Percentiles rank a stretch among this genome's conserved stretches.
Evolutionary conservation across 768 basidiomycete genomes (phyloP).

Genomic region (Phylloporus scabripes): DNA sequence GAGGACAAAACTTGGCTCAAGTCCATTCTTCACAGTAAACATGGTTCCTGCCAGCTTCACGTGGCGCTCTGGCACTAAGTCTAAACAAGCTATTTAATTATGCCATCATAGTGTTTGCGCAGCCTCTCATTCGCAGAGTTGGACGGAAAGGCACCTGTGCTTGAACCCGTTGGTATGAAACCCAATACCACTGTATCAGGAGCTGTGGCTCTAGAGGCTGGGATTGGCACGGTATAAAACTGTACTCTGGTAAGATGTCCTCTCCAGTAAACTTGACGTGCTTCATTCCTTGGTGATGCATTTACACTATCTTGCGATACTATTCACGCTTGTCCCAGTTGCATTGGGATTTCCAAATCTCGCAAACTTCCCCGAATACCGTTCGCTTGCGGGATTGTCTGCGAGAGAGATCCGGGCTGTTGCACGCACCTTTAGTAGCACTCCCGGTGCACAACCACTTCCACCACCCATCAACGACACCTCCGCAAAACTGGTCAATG

Average conservation of each 20-base stretch:
- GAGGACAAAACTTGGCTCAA: no score
- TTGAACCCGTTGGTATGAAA: no score
- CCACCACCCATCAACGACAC: constrained; percentile 21
- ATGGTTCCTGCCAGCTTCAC: no score
- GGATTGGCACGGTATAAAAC: background rate
- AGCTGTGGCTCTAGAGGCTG: no score
- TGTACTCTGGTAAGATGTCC: background rate
- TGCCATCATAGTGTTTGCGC: no score
- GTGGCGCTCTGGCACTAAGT: no score
- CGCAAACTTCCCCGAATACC: constrained; percentile 15
- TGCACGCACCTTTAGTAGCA: constrained; percentile 10
- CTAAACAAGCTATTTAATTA: no score
- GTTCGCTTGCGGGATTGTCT: constrained; percentile 19
- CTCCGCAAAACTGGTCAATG: constrained; percentile 20
- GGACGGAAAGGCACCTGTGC: no score
- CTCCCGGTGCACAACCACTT: constrained; percentile 19
- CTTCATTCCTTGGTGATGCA: background rate
- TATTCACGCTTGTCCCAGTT: constrained; percentile 3
- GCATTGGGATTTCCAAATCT: constrained; percentile 11
- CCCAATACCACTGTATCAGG: no score
- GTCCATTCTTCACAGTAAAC: no score
- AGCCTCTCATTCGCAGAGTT: no score
- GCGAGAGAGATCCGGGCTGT: constrained; percentile 11
- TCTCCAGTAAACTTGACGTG: no score
- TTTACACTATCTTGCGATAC: constrained; percentile 4